Percentiles rank a stretch among this genome's conserved stretches.
Evolutionary conservation across 2,329 filamentous ascomycete species (phyloP).

Genomic region (Fusarium bulbicola): DNA sequence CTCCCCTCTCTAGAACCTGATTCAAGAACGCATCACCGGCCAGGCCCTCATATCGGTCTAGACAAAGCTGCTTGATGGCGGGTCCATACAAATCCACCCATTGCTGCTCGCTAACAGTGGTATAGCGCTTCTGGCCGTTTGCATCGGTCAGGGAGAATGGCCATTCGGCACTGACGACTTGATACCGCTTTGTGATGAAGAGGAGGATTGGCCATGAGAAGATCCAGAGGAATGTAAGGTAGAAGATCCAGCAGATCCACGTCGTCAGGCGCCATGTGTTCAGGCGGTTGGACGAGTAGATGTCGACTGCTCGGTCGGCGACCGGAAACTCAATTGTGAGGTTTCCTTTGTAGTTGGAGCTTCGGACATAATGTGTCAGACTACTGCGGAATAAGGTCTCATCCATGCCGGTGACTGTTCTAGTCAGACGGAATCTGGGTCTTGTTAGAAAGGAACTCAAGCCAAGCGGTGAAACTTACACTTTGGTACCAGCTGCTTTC

Average conservation of each 20-base stretch:
- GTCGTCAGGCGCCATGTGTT: constrained; percentile 29
- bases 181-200: constrained; percentile 30
- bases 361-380: constrained; percentile 3
- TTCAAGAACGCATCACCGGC: constrained; percentile 28
- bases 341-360: constrained; percentile 33
- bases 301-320: constrained; percentile 34
- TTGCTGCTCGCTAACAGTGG: constrained; percentile 30
- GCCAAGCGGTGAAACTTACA: constrained; percentile 5
- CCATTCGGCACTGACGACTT: constrained; percentile 28
- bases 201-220: constrained; percentile 35
- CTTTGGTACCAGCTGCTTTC: constrained; percentile 15
- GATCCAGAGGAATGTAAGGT: constrained; percentile 36
- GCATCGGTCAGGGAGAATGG: constrained; percentile 16
- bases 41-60: constrained; percentile 34
- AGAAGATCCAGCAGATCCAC: constrained; percentile 38
- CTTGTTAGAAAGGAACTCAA: background rate
- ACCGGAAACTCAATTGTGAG: constrained; percentile 30
- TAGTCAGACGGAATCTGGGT: constrained; percentile 26
- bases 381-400: background rate
- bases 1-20: constrained; percentile 23
- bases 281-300: constrained; percentile 28
- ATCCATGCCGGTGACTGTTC: constrained; percentile 26
- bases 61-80: constrained; percentile 27
- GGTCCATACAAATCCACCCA: constrained; percentile 24
- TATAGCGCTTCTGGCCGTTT: constrained; percentile 19